These are phyloP conservation scores for Candida anutae DNA, from an alignment of 1,139 yeast genomes.

Conservation along the genomic window DNA sequence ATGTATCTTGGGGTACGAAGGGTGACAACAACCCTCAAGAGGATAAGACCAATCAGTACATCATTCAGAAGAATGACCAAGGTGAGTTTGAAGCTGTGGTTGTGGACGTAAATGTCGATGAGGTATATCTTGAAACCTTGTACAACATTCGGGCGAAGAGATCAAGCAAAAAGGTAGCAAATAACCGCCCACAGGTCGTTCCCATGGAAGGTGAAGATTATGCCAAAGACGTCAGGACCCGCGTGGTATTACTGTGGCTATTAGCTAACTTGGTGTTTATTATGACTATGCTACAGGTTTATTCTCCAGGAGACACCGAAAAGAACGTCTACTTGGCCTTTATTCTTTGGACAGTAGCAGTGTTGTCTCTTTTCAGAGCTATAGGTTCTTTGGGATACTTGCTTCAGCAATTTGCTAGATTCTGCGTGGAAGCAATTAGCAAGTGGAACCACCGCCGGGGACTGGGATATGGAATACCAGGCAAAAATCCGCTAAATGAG, in stretches of 20 bases:
- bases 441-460: slow-evolving; percentile 39
- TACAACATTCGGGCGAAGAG: slow-evolving; percentile 70
- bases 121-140: slow-evolving; percentile 71
- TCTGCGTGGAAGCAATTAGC: slow-evolving; percentile 33
- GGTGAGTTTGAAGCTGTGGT: slow-evolving; percentile 84
- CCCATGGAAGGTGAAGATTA: slow-evolving; percentile 70
- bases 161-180: slow-evolving; percentile 44
- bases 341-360: slow-evolving; percentile 88
- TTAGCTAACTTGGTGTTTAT: slow-evolving; percentile 69
- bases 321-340: slow-evolving; percentile 69
- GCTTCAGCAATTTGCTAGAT: slow-evolving; percentile 30
- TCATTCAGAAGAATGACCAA: slow-evolving; percentile 39
- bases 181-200: slow-evolving; percentile 19
- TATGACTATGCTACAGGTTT: slow-evolving; percentile 82
- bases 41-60: slow-evolving; percentile 35
- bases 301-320: slow-evolving; percentile 49
- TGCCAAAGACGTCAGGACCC: slow-evolving; percentile 87
- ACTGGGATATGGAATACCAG: no score
- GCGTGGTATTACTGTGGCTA: slow-evolving; percentile 92
- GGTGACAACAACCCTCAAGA: slow-evolving; percentile 76
- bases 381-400: slow-evolving; percentile 68
- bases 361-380: slow-evolving; percentile 71
- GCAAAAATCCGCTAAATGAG: no score
- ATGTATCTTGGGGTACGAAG: slow-evolving; percentile 96
- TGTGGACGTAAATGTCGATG: slow-evolving; percentile 85